Base-by-base conservation (phyloP, 192 early-diverging fungal species). In the Thamnidium elegans region DNA sequence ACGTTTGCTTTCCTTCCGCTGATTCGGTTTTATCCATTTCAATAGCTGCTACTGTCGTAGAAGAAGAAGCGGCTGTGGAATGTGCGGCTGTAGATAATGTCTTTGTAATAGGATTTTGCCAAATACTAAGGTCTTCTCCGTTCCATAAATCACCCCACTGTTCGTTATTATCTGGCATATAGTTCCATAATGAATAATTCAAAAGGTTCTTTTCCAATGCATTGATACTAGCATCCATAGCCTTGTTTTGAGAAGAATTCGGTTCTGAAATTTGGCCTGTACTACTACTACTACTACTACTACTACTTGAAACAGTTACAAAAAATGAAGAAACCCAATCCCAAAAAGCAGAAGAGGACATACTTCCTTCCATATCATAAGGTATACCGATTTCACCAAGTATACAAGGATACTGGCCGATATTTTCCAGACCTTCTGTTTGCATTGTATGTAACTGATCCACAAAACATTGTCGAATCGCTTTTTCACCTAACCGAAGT, bases 381-480 rank as follows among this genome's bases (percentile, higher is more conserved):
- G 80, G 82, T 50, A 84, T 81, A 32, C 80, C 80, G 32, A 82
- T 79, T 66, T 84, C 80, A 5, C 78, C 80, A 11, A 84, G 68
- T 4, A 84, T 21, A 17, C 69, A 75, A 34, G 83, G 78, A 55
- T 76, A 72, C 14, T 74, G 53, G 26, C 84, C 82, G 7, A 85
- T 59, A 17, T 73, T 66, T 1, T 58, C 68, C 13, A 61, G 68
- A 4, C 78, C 79, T 63, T 86, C 84, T n/a, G 55, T 50, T 55
- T 74, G 67, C 46, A 84, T 77, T 2, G 70, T 63, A 1, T 53
- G 71, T 9, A 86, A 63, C 39, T 83, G 81, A 15, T 78, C 62
- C 1, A 74, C 63, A 73, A 84, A 84, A 36, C 75, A 79, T 50
- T 82, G 64, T 39, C 74, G 75, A 62, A 84, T 82, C 0, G 81